Percentiles rank a stretch among this genome's conserved stretches.
Conservation (phyloP, 257 asterid species). For the Solanum infundibuliforme region DNA sequence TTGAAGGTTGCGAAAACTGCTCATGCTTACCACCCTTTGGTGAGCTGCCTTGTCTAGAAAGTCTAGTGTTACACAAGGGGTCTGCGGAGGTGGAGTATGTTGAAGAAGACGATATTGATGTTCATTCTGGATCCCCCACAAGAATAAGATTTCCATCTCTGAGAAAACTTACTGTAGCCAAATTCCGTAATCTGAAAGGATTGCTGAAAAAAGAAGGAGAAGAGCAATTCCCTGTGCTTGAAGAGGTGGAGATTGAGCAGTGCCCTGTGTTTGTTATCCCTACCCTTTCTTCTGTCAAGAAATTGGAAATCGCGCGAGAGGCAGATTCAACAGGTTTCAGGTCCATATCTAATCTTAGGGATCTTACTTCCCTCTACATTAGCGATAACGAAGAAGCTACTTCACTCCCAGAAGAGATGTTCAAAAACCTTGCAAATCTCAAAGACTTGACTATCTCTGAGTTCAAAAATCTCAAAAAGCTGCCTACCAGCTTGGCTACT, state of each 20-base stretch:
- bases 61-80: not conserved
- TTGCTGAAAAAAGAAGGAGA: not conserved
- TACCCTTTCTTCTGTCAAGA: not conserved
- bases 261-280: not conserved
- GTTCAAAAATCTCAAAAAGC: not conserved
- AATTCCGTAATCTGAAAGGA: constrained; percentile 5
- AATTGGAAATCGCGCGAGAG: not conserved
- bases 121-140: not conserved
- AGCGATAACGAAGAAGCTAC: not conserved
- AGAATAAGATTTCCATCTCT: constrained; percentile 1
- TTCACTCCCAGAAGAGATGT: not conserved
- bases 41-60: constrained; percentile 5
- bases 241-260: not conserved
- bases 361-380: too few species aligned
- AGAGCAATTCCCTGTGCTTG: constrained; percentile 2
- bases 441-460: too few species aligned
- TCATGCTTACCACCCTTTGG: constrained; percentile 7
- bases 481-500: not conserved
- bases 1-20: not conserved
- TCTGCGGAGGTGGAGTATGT: not conserved
- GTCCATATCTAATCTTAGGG: too few species aligned
- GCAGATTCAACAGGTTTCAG: too few species aligned
- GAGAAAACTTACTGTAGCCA: accelerated
- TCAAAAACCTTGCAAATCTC: not conserved
- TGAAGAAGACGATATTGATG: not conserved